phyloP scores from a whole-genome alignment of 2,329 filamentous ascomycete species.

The Tolypocladium ophioglossoides region DNA sequence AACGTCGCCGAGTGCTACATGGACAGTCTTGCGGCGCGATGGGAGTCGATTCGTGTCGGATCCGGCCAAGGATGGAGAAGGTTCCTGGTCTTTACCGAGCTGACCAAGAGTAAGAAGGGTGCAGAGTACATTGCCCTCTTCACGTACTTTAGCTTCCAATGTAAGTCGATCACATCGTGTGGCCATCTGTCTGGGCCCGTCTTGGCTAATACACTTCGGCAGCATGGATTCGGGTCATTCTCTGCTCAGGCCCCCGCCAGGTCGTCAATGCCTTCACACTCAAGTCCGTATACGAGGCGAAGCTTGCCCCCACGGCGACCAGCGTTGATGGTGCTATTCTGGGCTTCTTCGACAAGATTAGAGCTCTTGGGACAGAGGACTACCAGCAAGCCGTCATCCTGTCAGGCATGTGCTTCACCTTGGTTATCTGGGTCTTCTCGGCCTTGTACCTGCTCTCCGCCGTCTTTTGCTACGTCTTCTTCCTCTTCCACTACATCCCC shows the following conservation, averaged over 20 bases:
- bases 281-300: conserved; percentile 68
- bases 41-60: conserved; percentile 72
- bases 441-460: conserved; percentile 66
- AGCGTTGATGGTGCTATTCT: conserved; percentile 52
- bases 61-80: conserved; percentile 72
- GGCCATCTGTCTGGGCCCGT: not conserved
- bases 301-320: conserved; percentile 47
- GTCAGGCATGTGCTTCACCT: conserved; percentile 83
- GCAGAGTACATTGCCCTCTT: conserved; percentile 85
- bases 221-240: conserved; percentile 80
- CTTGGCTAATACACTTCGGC: not conserved
- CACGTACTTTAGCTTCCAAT: conserved; percentile 69
- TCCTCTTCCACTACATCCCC: conserved; percentile 88
- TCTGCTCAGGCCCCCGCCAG: conserved; percentile 88
- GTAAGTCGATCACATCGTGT: conserved; percentile 25
- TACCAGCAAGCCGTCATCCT: conserved; percentile 73
- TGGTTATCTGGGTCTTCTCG: conserved; percentile 81
- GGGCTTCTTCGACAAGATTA: conserved; percentile 77
- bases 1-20: conserved; percentile 89
- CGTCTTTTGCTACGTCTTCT: conserved; percentile 70
- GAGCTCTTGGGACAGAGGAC: conserved; percentile 60
- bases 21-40: conserved; percentile 72
- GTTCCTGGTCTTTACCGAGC: conserved; percentile 83
- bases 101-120: conserved; percentile 87
- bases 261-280: conserved; percentile 84